Conservation (phyloP, 2,329 filamentous ascomycete species). For the Verticillium dahliae region DNA sequence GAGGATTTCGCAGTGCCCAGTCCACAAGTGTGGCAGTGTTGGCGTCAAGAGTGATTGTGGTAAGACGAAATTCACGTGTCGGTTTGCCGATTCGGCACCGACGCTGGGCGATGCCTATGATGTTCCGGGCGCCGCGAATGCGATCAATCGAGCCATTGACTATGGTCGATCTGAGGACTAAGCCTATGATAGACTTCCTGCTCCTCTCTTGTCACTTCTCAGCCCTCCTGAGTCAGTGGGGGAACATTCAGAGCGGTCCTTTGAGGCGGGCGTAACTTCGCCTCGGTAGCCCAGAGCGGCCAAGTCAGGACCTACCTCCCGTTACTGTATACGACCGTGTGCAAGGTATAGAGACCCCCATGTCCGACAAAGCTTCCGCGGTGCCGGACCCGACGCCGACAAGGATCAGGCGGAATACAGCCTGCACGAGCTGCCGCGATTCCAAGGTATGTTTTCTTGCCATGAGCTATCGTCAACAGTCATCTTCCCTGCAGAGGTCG, state of each 20-base stretch:
- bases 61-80: neutral
- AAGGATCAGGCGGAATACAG: slow-evolving; percentile 22
- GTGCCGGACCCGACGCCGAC: slow-evolving; percentile 10
- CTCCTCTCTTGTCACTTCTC: too few relatives aligned
- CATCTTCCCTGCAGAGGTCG: neutral
- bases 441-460: slow-evolving; percentile 25
- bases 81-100: neutral
- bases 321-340: too few relatives aligned
- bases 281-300: too few relatives aligned
- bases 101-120: neutral
- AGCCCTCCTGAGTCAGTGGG: too few relatives aligned
- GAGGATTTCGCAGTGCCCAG: neutral
- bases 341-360: neutral
- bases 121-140: neutral
- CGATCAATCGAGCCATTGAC: neutral
- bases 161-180: neutral
- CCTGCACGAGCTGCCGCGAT: slow-evolving; percentile 23
- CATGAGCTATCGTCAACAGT: neutral
- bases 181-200: too few relatives aligned
- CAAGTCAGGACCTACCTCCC: too few relatives aligned
- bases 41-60: neutral
- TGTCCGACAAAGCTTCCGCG: slow-evolving; percentile 1
- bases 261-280: too few relatives aligned
- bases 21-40: neutral
- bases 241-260: too few relatives aligned